These are phyloP conservation scores for Allantophomopsis lycopodina DNA, from an alignment of 2,329 filamentous ascomycete species.

Conservation along the genomic window DNA sequence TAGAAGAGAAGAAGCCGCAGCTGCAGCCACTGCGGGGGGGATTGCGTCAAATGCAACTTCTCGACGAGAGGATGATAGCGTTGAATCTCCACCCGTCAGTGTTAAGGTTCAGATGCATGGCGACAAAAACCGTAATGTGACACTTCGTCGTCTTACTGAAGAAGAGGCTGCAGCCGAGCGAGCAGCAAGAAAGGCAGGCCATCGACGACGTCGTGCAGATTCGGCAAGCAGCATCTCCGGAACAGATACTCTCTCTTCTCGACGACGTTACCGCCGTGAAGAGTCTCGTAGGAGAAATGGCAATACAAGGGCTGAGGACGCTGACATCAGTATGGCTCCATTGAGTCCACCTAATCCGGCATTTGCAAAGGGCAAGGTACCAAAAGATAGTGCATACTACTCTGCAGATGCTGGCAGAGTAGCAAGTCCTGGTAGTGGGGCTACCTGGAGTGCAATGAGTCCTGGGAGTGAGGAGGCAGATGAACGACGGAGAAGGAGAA, in stretches of 20 bases:
- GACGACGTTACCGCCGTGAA: conserved; percentile 37
- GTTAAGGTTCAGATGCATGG: conserved; percentile 47
- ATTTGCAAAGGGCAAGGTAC: conserved; percentile 35
- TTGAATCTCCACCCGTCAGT: conserved; percentile 27
- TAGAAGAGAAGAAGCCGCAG: conserved; percentile 24
- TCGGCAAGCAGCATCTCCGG: conserved; percentile 43
- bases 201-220: conserved; percentile 27
- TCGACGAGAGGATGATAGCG: neutral
- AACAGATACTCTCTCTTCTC: conserved; percentile 33
- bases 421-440: conserved; percentile 15
- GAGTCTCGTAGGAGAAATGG: conserved; percentile 29
- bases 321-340: conserved; percentile 26
- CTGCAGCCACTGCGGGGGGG: conserved; percentile 18
- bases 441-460: conserved; percentile 19
- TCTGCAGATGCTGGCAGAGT: conserved; percentile 26
- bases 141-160: conserved; percentile 44
- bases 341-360: conserved; percentile 41
- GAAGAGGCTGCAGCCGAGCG: conserved; percentile 35
- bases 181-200: conserved; percentile 16
- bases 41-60: conserved; percentile 33
- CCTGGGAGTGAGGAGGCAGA: conserved; percentile 22
- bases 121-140: conserved; percentile 46
- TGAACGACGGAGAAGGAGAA: conserved; percentile 39
- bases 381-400: conserved; percentile 49
- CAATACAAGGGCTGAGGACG: conserved; percentile 31